Base-by-base conservation (phyloP, 108 stramenopile genomes). In the Parmales sp. region DNA sequence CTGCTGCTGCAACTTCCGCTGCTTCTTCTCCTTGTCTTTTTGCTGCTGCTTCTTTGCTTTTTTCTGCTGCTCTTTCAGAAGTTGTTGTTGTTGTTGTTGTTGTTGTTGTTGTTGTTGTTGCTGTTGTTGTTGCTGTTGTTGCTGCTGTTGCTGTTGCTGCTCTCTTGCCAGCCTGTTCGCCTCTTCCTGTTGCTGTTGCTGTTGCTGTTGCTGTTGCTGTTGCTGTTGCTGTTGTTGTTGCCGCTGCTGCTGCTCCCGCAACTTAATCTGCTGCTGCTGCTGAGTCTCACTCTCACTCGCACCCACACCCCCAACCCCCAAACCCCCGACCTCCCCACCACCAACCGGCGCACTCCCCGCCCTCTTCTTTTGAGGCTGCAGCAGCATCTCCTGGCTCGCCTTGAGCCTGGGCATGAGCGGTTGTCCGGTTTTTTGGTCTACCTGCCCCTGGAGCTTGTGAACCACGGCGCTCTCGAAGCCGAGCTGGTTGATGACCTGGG, bases 401-500 rank as follows among this genome's bases (percentile, higher is more conserved):
- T 28, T 60, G 31, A 60, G 5, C 29, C 20, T 3, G n/a, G 54
- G 54, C 54, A 60, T 23, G 26, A 60, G 26, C 11, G 41, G 41
- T 16, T 60, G 29, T 5, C 54, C 54, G 31, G 13, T 28, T 34
- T 34, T 60, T 0, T 48, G 46, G n/a, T n/a, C n/a, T n/a, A n/a
- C n/a, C 46, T n/a, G 11, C 3, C 2, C 13, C 28, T 60, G 54
- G 28, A 60, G 28, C 54, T 34, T 60, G 54, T 26, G 28, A 28
- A 60, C 54, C 54, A 60, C 1, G 16, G 54, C 26, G 54, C 29
- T 34, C 54, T 60, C 54, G 28, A 60, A 60, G 5, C 54, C 54
- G 29, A 60, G 6, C 2, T 4, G 20, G 20, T 31, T 31, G 3
- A 60, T 60, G 31, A 9, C 36, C 54, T 34, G 19, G 46, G n/a